Base-by-base conservation (phyloP, 495 filamentous ascomycete genomes). In the Neurospora discreta region DNA sequence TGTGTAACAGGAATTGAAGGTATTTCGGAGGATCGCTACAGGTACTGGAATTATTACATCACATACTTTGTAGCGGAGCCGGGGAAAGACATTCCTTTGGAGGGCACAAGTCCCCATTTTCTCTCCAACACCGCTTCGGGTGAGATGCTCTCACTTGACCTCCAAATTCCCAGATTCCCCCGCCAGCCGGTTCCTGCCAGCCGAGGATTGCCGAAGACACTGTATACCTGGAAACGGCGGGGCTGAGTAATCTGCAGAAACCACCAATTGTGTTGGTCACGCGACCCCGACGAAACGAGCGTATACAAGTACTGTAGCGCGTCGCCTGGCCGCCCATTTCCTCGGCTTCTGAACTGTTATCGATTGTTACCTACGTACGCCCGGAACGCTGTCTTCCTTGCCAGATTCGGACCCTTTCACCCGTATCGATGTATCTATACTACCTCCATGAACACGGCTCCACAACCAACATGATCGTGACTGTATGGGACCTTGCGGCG, bases 141-240 rank as follows among this genome's bases (percentile, higher is more conserved):
- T 65, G 23, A 18, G 52, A 36, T 65, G 52, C 26, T 33, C 52
- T 65, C 52, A 65, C 52, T 65, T n/a, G 39, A 33, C 52, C 52
- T 52, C 42, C 30, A 44, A 39, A 20, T 67, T 71, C 43, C 42
- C 26, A 39, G 23, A 39, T 70, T 16, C 18, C 36, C 39, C 39
- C 39, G 39, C 36, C 16, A 52, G 69, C 41, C 30, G 41, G 36
- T 42, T 74, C 73, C 70, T 72, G 71, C 52, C 71, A 78, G 80
- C 79, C 80, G 80, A 80, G 78, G 77, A 80, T 81, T 81, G 74
- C 80, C 80, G 80, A 81, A 65, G 69, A 30, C 15, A 65, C 52
- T 65, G 52, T 26, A 65, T 70, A 71, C 33, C 58, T 71, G 23
- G 26, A 23, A 39, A 65, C 58, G 43, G n/a, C 43, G 26, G 52